phyloP scores from a whole-genome alignment of 106 monocot genomes.

The Gastrodia elata region DNA sequence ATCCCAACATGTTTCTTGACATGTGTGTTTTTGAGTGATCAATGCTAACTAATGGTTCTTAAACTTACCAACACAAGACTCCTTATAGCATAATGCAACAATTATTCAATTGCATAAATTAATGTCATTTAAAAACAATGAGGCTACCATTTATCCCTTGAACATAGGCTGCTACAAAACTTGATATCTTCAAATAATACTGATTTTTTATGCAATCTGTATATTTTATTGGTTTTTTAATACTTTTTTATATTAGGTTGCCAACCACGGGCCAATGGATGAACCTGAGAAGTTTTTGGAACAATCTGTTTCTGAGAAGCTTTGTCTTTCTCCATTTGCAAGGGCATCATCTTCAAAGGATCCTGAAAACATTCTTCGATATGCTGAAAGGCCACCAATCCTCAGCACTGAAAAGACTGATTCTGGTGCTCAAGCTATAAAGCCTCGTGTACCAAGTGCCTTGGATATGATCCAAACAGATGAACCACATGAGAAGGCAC shows the following conservation, averaged over 20 bases:
- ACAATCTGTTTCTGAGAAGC: conserved; percentile 11
- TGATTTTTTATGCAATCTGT: background rate
- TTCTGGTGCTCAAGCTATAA: conserved; percentile 16
- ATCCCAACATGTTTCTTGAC: background rate
- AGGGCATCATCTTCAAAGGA: conserved; percentile 50
- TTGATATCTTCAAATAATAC: background rate
- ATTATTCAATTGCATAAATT: background rate
- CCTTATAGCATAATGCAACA: background rate
- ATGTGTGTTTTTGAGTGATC: background rate
- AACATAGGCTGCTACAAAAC: background rate
- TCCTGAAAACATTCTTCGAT: conserved; percentile 11
- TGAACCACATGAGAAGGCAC: conserved; percentile 39
- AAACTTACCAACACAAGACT: background rate
- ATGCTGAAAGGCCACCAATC: conserved; percentile 9
- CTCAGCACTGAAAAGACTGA: conserved; percentile 15
- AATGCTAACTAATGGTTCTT: background rate
- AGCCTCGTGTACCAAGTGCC: conserved; percentile 12
- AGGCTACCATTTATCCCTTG: background rate
- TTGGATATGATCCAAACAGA: conserved; percentile 17
- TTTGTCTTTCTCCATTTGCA: conserved; percentile 59
- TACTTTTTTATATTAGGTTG: conserved; percentile 25
- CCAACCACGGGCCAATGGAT: conserved; percentile 16
- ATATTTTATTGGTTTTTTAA: background rate
- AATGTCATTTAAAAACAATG: background rate
- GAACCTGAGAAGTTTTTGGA: conserved; percentile 16